These are phyloP conservation scores for Geranium rotundifolium DNA, from an alignment of 345 rosid species.

Conservation along the genomic window DNA sequence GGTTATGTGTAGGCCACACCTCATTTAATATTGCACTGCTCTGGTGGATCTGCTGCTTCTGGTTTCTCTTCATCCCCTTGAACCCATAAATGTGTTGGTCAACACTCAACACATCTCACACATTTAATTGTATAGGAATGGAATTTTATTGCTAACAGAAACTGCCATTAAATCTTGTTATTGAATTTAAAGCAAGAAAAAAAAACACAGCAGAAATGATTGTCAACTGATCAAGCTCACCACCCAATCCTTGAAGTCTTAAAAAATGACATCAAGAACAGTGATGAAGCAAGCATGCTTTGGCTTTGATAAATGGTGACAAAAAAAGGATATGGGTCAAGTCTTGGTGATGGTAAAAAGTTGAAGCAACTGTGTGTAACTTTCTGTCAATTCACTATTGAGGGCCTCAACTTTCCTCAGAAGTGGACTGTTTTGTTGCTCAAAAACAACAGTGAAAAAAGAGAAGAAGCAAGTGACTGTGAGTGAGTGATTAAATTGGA, in stretches of 20 bases:
- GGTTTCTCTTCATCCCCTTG: not conserved
- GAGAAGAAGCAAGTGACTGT: not conserved
- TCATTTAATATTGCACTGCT: not conserved
- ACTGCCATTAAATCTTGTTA: too few relatives aligned
- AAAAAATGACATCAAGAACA: not conserved
- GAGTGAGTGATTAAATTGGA: not conserved
- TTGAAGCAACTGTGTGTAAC: too few relatives aligned
- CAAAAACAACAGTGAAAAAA: not conserved
- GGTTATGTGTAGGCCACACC: not conserved
- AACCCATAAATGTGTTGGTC: not conserved
- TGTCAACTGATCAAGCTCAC: not conserved
- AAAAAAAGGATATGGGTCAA: not conserved
- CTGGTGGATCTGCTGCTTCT: too few relatives aligned
- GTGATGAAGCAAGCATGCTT: not conserved
- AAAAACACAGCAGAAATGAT: too few relatives aligned
- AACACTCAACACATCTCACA: not conserved
- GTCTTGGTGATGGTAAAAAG: not conserved
- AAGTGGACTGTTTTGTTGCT: not conserved
- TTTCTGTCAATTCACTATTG: not conserved
- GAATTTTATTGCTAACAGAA: too few relatives aligned
- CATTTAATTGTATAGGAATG: too few relatives aligned
- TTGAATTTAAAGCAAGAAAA: too few relatives aligned
- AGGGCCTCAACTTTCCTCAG: too few relatives aligned
- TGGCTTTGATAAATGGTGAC: not conserved
- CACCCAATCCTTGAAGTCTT: too few relatives aligned